Conservation (phyloP, 1,284 basidiomycete species). For the Cryptococcus hybrid region DNA sequence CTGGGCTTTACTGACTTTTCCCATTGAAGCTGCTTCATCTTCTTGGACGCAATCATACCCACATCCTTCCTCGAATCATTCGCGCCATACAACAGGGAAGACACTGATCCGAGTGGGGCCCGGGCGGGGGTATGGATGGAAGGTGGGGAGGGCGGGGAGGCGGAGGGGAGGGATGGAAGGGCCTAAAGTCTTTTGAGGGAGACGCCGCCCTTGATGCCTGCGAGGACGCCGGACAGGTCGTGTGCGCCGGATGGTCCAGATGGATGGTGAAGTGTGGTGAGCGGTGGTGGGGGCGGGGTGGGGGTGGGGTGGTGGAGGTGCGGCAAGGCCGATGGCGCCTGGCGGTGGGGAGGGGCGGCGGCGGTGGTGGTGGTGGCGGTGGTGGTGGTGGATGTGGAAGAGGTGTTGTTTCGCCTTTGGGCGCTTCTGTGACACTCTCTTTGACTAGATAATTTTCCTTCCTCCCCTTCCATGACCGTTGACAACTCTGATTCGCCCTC, state of each 20-base stretch:
- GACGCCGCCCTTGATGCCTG: constrained; percentile 45
- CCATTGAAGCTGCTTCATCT: constrained; percentile 99
- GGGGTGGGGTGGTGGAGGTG: constrained; percentile 31
- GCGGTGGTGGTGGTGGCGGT: constrained; percentile 16
- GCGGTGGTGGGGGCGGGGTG: constrained; percentile 46
- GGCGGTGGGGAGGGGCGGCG: constrained; percentile 17
- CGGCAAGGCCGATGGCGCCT: constrained; percentile 10
- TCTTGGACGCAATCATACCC: constrained; percentile 74
- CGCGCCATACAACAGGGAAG: constrained; percentile 36
- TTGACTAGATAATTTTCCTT: not conserved
- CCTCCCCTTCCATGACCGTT: constrained; percentile 20
- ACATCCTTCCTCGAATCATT: constrained; percentile 72
- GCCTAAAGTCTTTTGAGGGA: constrained; percentile 30
- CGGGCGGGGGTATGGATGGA: constrained; percentile 18
- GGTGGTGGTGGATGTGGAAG: constrained; percentile 35
- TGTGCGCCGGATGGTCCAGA: not conserved
- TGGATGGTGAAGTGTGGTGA: constrained; percentile 1
- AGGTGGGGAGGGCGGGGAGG: constrained; percentile 15
- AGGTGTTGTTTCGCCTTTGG: no score
- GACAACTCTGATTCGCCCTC: constrained; percentile 7
- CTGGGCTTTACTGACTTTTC: constrained; percentile 80
- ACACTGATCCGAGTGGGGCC: constrained; percentile 36
- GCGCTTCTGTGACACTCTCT: not conserved
- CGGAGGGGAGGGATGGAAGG: constrained; percentile 18
- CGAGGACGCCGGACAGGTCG: constrained; percentile 43